Conservation (phyloP, 352 stramenopile genomes). For the Phytophthora fragariaefolia region DNA sequence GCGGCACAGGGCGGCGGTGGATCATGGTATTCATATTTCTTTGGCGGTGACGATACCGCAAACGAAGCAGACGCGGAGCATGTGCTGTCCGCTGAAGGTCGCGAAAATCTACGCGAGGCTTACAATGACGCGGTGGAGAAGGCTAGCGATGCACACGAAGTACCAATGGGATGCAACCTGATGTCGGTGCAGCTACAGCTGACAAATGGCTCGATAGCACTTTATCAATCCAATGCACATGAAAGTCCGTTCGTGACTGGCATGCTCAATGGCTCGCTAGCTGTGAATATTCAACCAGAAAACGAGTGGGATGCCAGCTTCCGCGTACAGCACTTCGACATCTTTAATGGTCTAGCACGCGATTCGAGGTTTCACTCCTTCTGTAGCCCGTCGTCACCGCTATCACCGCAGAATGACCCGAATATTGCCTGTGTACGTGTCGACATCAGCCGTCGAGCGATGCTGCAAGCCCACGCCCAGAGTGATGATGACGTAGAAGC, state of each 20-base stretch:
- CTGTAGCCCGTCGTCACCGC: conserved; percentile 52
- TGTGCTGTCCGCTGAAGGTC: conserved; percentile 69
- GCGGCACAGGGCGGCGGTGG: conserved; percentile 32
- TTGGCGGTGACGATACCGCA: conserved; percentile 41
- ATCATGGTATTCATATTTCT: conserved; percentile 88
- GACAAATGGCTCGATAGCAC: conserved; percentile 50
- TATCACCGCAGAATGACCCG: conserved; percentile 4
- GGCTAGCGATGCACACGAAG: conserved; percentile 43
- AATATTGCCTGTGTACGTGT: conserved; percentile 56
- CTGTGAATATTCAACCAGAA: conserved; percentile 66
- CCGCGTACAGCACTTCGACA: conserved; percentile 70
- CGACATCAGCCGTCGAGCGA: conserved; percentile 40
- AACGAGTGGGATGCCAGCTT: conserved; percentile 73
- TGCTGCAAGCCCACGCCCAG: conserved; percentile 25
- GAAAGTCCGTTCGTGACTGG: conserved; percentile 54
- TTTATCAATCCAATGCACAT: conserved; percentile 59
- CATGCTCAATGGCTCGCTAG: conserved; percentile 57
- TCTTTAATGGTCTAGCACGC: conserved; percentile 58
- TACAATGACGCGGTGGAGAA: conserved; percentile 78
- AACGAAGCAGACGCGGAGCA: conserved; percentile 41
- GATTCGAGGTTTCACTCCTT: conserved; percentile 66
- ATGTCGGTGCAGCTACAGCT: conserved; percentile 74
- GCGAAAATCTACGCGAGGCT: conserved; percentile 70
- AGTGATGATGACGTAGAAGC: conserved; percentile 25
- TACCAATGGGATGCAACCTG: conserved; percentile 73